These are phyloP conservation scores for Fusarium zealandicum DNA, from an alignment of 2,329 filamentous ascomycete genomes.

Conservation along the genomic window DNA sequence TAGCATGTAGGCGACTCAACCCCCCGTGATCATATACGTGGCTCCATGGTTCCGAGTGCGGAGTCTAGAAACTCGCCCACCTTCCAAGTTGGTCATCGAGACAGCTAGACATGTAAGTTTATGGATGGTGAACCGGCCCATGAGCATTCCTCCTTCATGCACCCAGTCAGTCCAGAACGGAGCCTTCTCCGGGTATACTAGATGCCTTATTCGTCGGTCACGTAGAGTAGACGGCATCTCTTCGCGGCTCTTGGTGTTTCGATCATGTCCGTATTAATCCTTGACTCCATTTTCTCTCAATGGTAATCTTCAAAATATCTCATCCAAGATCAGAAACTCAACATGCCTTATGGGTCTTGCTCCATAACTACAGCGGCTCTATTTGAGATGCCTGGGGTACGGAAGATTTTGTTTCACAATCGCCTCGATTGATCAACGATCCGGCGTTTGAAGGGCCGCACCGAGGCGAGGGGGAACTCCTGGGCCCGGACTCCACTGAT, in stretches of 20 bases:
- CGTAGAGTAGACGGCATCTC: not conserved
- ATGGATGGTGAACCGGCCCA: not conserved
- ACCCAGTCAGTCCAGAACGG: no score
- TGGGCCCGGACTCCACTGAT: slow-evolving; percentile 22
- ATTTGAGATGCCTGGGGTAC: slow-evolving; percentile 9
- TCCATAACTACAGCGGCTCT: not conserved
- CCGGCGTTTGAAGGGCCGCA: slow-evolving; percentile 24
- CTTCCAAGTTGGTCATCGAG: slow-evolving; percentile 14
- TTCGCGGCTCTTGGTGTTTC: not conserved
- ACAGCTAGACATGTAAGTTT: not conserved
- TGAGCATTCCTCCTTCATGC: slow-evolving; percentile 17
- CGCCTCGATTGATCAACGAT: slow-evolving; percentile 3
- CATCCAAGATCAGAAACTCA: not conserved
- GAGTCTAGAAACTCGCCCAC: slow-evolving; percentile 1
- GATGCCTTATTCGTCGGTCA: slow-evolving; percentile 4
- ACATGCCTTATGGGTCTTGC: not conserved
- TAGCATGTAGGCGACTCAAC: not conserved
- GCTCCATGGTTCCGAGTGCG: slow-evolving; percentile 1
- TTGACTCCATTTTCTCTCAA: not conserved
- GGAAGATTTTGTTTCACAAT: not conserved
- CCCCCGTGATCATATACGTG: slow-evolving; percentile 5
- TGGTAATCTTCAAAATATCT: not conserved
- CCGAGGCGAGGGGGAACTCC: slow-evolving; percentile 24
- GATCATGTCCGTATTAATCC: not conserved
- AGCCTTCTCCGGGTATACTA: not conserved